Evolutionary conservation across 306 rosid species (phyloP), one percentile per base, ranked within the genome.

Genomic region (Psophocarpus tetragonolobus): DNA sequence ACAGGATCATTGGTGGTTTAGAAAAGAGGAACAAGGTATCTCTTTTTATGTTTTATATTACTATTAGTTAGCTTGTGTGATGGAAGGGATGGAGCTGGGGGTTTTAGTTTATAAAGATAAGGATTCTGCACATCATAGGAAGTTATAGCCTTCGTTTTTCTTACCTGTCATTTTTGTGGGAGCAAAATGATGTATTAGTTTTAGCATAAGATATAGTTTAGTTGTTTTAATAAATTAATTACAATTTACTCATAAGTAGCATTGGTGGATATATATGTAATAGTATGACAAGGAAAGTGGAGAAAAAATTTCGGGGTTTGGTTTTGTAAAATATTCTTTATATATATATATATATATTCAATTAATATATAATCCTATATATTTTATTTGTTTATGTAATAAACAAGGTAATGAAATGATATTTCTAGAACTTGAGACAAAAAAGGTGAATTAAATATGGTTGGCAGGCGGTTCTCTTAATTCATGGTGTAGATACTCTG

Each of bases 11-110:
- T 45, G 98, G 98, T 87, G 98, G 98, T 71, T 76, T 95, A 87
- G 98, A 95, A 88, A 95, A 95, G 94, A 95, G 85, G 90, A 95
- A 95, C 87, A 89, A n/a, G 96, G 98, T 92, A 86, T 14, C 30
- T 32, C 17, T 18, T 70, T 54, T 65, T 41, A 23, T 17, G 14
- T 41, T 20, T 58, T 53, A 14, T 66, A 7, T 12, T 66, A 10
- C 2, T 41, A 10, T 20, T 53, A 21, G 41, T 21, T 51, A 73
- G 58, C 47, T 68, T 73, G 26, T 64, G 50, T 12, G 24, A 61
- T 18, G 18, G 11, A 14, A 8, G 14, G 38, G 39, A 14, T 30
- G 32, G 76, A 23, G 32, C 13, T 48, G 6, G 74, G 10, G 26
- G 50, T 39, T 21, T 33, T 12, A 35, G 17, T 35, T 53, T 53